Evolutionary conservation across 1,284 basidiomycete genomes (phyloP).

Genomic region (Cutaneotrichosporon daszewskae): DNA sequence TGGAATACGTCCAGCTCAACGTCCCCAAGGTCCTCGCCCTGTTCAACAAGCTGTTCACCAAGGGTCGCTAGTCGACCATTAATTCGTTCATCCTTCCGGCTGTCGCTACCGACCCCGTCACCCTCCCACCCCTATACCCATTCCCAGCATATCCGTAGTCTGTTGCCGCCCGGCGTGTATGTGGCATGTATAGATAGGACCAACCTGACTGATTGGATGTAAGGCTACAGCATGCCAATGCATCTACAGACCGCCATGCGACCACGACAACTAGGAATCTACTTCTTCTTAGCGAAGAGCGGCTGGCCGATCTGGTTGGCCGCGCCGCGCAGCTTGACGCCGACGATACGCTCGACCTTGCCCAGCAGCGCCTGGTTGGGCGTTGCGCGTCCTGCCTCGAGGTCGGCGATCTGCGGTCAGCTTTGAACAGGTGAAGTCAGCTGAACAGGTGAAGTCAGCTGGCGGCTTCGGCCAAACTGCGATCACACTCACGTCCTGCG

Average conservation of each 20-base stretch:
- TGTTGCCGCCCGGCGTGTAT: too few species aligned
- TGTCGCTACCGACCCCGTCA: background rate
- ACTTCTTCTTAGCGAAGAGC: constrained; percentile 46
- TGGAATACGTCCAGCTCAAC: constrained; percentile 96
- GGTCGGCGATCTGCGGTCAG: constrained; percentile 55
- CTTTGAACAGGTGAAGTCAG: too few species aligned
- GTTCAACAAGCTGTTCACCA: constrained; percentile 67
- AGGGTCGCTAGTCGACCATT: constrained; percentile 4
- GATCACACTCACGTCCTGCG: constrained; percentile 39
- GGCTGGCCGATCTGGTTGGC: constrained; percentile 44
- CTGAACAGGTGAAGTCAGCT: too few species aligned
- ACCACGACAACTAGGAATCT: too few species aligned
- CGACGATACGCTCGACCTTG: constrained; percentile 85
- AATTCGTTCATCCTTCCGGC: background rate
- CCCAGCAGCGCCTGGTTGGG: constrained; percentile 84
- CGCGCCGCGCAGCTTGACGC: constrained; percentile 84
- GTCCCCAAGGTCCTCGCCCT: constrained; percentile 89
- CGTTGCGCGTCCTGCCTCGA: constrained; percentile 81
- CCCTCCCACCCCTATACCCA: background rate
- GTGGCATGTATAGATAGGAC: background rate
- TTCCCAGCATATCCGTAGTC: too few species aligned
- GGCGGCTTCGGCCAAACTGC: background rate
- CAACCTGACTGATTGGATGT: background rate
- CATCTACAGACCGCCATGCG: too few species aligned
- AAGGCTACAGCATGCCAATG: background rate